Percentiles rank a stretch among this genome's conserved stretches.
phyloP scores from a whole-genome alignment of 768 basidiomycete genomes.

The Thelephora aurantiotincta region DNA sequence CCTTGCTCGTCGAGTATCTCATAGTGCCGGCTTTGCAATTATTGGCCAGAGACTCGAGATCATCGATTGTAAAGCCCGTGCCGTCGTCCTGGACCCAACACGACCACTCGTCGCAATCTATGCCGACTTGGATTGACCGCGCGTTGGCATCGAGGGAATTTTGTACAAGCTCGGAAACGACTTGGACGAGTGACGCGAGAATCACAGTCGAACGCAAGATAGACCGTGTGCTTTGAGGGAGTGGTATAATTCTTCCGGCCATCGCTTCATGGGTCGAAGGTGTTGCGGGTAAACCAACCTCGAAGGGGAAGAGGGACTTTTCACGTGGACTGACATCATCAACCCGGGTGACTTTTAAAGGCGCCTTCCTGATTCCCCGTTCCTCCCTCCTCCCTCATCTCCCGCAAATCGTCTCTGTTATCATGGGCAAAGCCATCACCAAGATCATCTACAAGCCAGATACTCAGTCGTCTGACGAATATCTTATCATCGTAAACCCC shows the following conservation, averaged over 20 bases:
- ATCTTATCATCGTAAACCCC: slow-evolving; percentile 50
- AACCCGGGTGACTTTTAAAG: too few relatives aligned
- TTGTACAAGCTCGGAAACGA: slow-evolving; percentile 78
- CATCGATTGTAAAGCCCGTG: slow-evolving; percentile 50
- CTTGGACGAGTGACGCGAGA: slow-evolving; percentile 65
- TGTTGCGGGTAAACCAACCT: too few relatives aligned
- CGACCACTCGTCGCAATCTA: slow-evolving; percentile 67
- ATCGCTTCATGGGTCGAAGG: too few relatives aligned
- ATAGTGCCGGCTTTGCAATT: slow-evolving; percentile 27
- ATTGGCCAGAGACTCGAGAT: slow-evolving; percentile 38
- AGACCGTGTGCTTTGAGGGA: slow-evolving; percentile 49
- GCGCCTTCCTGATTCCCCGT: not conserved
- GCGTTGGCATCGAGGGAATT: slow-evolving; percentile 82
- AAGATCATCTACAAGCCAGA: slow-evolving; percentile 77
- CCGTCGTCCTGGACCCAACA: slow-evolving; percentile 87
- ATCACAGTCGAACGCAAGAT: slow-evolving; percentile 75
- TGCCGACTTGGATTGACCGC: slow-evolving; percentile 48
- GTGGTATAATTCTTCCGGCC: slow-evolving; percentile 13
- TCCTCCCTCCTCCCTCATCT: not conserved
- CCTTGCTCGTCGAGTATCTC: not conserved
- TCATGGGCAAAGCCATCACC: slow-evolving; percentile 28
- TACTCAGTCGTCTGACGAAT: slow-evolving; percentile 59
- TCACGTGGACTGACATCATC: too few relatives aligned
- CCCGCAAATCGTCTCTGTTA: not conserved
- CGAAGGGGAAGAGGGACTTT: too few relatives aligned